Base-by-base conservation (phyloP, 163 green algal genomes). In the Volvox carteri region DNA sequence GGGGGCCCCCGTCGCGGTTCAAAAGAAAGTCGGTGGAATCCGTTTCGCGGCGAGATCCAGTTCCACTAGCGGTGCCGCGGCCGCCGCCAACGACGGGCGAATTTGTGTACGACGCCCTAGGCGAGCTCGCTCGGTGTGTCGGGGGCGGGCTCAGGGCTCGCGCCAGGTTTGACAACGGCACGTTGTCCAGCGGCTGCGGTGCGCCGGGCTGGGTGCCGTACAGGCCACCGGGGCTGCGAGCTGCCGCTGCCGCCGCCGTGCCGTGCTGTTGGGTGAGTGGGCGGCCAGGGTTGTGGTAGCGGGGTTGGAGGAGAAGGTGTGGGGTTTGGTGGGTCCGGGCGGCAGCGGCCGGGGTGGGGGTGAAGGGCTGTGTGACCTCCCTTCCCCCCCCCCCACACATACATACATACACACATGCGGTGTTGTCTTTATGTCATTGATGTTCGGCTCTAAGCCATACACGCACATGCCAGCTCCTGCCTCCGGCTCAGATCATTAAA, bases 151-250 rank as follows among this genome's bases (percentile, higher is more conserved):
- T 86, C 7, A 86, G 56, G 6, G 78, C 78, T 12, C 56, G 56
- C 0, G 78, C 78, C 37, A 86, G 78, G 25, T 37, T 58, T 8
- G 78, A 86, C 37, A 44, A 41, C 1, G 78, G 78, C 0, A 86
- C 37, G 56, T 86, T 70, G 56, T 81, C 44, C 28, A 42, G 28
- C 12, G 73, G 73, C 8, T 21, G 11, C 39, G 50, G 48, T 30
- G 75, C 48, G 33, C 50, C 75, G 33, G 75, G 50, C 28, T 33
- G 75, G 30, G 30, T 70, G 48, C 7, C 48, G 50, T 84, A 84
- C 75, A 84, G 75, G 48, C 75, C 75, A 4, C 75, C 78, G 21
- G 54, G 28, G 54, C 78, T 76, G 37, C 78, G 78, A 0, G 62
- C 28, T 23, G 54, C 54, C n/a, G n/a, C n/a, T n/a, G n/a, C 14